Evolutionary conservation across 441 rosid genomes (phyloP), one percentile per base, ranked within the genome.

Genomic region (Syzygium syzygioides): DNA sequence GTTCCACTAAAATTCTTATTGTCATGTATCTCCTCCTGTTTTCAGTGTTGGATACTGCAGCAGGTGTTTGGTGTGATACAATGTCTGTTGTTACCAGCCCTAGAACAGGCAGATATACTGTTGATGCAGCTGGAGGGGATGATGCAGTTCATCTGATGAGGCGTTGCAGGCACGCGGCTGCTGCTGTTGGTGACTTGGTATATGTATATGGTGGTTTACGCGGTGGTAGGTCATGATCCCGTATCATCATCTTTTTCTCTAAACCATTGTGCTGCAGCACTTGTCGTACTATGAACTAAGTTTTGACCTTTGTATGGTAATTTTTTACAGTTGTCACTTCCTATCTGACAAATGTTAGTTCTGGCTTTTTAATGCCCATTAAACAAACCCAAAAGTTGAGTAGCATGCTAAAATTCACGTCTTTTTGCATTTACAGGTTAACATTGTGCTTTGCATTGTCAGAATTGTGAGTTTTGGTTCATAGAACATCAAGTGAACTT

Each of bases 131-230:
- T 90, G 99, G 98, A 87, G 99, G 98, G 87, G 99, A 97, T 95
- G 99, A 98, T 90, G 95, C 99, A 79, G 98, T 96, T 91, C 99
- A 98, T 95, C 91, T 98, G 91, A 97, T 99, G 23, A 98, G 99
- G 94, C 99, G 99, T 85, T 98, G 99, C 94, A 94, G 99, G 95
- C 99, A 98, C 93, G 99, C 99, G 45, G 99, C 99, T 88, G 98
- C 99, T 85, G 99, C 99, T 86, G 92, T 98, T 91, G 98, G 99
- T 90, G 99, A 98, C 90, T 93, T 98, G 88, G 95, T 98, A 92
- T 98, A 95, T 92, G 96, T 97, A 88, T 98, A 98, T 91, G 99
- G 99, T 62, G 99, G 99, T 91, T 94, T 98, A 91, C 99, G 99
- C 86, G 99, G 99, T 66, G 99, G 99, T 98, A 95, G 94, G 94